Percentiles rank a stretch among this genome's conserved stretches.
phyloP scores from a whole-genome alignment of 805 yeast species.

The Limtongia smithiae region DNA sequence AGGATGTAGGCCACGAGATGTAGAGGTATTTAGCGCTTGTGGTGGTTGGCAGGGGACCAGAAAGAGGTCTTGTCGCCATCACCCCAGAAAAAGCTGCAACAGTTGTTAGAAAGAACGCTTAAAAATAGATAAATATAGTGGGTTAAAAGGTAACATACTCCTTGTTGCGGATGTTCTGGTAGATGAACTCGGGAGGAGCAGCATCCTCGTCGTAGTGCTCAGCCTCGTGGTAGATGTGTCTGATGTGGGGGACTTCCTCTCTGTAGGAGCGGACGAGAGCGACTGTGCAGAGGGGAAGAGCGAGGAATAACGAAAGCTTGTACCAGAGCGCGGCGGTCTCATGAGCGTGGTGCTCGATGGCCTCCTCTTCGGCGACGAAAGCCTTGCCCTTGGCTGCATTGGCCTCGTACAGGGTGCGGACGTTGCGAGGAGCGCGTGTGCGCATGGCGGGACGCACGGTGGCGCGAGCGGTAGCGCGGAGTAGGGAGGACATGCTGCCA shows the following conservation, averaged over 20 bases:
- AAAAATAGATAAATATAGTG: background rate
- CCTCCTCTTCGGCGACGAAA: slow-evolving; percentile 17
- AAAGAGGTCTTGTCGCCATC: slow-evolving; percentile 95
- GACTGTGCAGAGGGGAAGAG: slow-evolving; percentile 74
- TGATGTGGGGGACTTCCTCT: slow-evolving; percentile 82
- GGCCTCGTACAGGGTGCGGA: slow-evolving; percentile 9
- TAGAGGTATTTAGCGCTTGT: slow-evolving; percentile 35
- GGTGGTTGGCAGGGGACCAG: slow-evolving; percentile 96
- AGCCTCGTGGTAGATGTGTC: slow-evolving; percentile 59
- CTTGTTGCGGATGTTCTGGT: slow-evolving; percentile 82
- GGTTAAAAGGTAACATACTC: slow-evolving; percentile 37
- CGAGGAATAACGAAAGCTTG: slow-evolving; percentile 74
- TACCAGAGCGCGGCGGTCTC: slow-evolving; percentile 78
- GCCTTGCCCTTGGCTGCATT: slow-evolving; percentile 22
- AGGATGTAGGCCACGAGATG: background rate
- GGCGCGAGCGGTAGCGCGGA: slow-evolving; percentile 12
- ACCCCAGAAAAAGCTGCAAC: slow-evolving; percentile 81
- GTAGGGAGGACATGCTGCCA: slow-evolving; percentile 18
- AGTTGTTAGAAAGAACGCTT: background rate
- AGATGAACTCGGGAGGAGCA: slow-evolving; percentile 88
- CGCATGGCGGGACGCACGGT: slow-evolving; percentile 10
- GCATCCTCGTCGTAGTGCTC: slow-evolving; percentile 73
- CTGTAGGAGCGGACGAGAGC: slow-evolving; percentile 77
- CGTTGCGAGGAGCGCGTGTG: slow-evolving; percentile 6
- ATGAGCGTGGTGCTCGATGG: slow-evolving; percentile 74